Evolutionary conservation across 2,329 filamentous ascomycete species (phyloP), one percentile per base, ranked within the genome.

Genomic region (Hypoxylon sp.): DNA sequence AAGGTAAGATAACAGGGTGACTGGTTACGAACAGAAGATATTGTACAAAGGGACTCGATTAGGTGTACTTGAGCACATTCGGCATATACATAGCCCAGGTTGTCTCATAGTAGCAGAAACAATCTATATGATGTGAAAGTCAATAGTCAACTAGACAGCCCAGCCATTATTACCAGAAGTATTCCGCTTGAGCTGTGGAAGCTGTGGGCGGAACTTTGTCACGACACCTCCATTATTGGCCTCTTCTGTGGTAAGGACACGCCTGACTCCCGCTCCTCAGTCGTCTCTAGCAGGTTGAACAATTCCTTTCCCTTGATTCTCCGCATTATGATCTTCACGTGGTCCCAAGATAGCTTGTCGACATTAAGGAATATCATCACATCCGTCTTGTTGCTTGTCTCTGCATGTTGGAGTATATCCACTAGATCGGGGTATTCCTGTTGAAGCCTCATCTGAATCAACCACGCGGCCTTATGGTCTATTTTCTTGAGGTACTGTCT

Each of bases 361-460:
- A 64, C 2, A 28, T 59, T 60, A 23, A 70, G 14, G 30, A 61
- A 66, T 21, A 70, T 56, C 11, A 58, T 19, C 25, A 61, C 62
- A 6, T 52, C 62, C 9, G 48, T 51, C 30, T 28, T 66, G 1
- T 38, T 56, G 58, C 57, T 67, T n/a, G 3, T 53, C 43, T 63
- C 65, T 3, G 45, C 30, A 9, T 10, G 28, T 9, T 64, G 28
- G 3, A 68, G 57, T 10, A 65, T 30, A 13, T 23, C 9, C 11
- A 69, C 70, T n/a, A 68, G 56, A 4, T 67, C 46, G 0, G 73
- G 70, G 36, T 67, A 68, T 51, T 57, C 67, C 21, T 72, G 52
- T 2, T 65, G 65, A 5, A 74, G 67, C 28, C 60, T 63, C 32
- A 60, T 67, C 55, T 74, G 73, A 1, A 74, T 53, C 13, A 66